Evolutionary conservation across 257 asterid species (phyloP).

Genomic region (Thymus mandschuricus): DNA sequence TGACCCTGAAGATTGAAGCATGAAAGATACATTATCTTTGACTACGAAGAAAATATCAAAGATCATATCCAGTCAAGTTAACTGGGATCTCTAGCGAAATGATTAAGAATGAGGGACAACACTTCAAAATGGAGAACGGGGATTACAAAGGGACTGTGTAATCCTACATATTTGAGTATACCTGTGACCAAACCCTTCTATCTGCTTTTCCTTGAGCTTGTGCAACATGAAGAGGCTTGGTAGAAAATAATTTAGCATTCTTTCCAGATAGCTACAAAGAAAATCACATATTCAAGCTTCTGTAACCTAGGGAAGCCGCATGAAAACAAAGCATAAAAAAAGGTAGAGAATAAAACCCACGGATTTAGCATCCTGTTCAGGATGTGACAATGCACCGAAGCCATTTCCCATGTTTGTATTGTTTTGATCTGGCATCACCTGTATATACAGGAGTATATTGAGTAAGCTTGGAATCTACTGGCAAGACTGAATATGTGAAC

Average conservation of each 20-base stretch:
- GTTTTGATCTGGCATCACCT: conserved; percentile 76
- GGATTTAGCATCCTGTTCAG: conserved; percentile 79
- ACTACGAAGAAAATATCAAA: neutral
- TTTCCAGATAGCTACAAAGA: conserved; percentile 55
- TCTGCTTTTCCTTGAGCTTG: conserved; percentile 75
- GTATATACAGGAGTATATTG: conserved; percentile 14
- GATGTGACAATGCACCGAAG: conserved; percentile 67
- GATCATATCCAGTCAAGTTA: neutral
- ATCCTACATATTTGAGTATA: conserved; percentile 30
- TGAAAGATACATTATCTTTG: conserved; percentile 19
- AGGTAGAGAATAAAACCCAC: conserved; percentile 41
- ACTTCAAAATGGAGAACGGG: conserved; percentile 8
- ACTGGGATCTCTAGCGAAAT: neutral
- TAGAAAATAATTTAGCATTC: conserved; percentile 61
- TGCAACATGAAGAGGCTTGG: conserved; percentile 75
- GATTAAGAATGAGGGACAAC: neutral
- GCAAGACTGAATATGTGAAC: neutral
- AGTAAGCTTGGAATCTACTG: conserved; percentile 11
- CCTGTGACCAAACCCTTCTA: conserved; percentile 78
- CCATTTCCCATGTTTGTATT: conserved; percentile 72
- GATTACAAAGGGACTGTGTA: neutral
- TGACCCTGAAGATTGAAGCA: conserved; percentile 34
- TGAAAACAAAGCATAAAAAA: neutral
- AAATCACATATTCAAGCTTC: neutral
- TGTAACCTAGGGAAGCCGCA: neutral